phyloP scores from a whole-genome alignment of 805 yeast species.

The Cyberlindnera petersonii region DNA sequence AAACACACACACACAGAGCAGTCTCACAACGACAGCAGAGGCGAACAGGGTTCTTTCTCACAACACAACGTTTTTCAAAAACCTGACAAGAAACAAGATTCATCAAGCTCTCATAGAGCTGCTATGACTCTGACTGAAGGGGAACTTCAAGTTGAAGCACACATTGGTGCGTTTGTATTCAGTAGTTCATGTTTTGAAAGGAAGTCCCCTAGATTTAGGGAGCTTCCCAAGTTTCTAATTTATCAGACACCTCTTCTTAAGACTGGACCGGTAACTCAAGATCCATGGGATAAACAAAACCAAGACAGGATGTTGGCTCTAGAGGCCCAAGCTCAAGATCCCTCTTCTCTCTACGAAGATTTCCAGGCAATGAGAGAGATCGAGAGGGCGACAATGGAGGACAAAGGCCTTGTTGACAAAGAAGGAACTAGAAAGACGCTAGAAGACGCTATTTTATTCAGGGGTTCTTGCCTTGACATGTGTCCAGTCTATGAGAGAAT shows the following conservation, averaged over 20 bases:
- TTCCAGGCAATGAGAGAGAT: slow-evolving; percentile 67
- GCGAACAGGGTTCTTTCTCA: neutral
- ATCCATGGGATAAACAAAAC: slow-evolving; percentile 73
- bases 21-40: neutral
- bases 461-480: slow-evolving; percentile 90
- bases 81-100: neutral
- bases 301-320: slow-evolving; percentile 55
- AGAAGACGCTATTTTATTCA: slow-evolving; percentile 82
- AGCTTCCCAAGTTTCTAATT: slow-evolving; percentile 34
- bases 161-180: slow-evolving; percentile 26
- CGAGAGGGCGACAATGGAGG: slow-evolving; percentile 79
- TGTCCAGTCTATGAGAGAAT: slow-evolving; percentile 93
- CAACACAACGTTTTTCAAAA: slow-evolving; percentile 9
- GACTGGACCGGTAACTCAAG: slow-evolving; percentile 30
- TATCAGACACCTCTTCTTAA: slow-evolving; percentile 35
- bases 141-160: slow-evolving; percentile 14
- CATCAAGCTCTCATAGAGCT: no score
- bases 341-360: slow-evolving; percentile 70
- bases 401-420: slow-evolving; percentile 76
- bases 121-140: slow-evolving; percentile 1
- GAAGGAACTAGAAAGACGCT: slow-evolving; percentile 78
- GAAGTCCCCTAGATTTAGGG: slow-evolving; percentile 20
- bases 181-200: slow-evolving; percentile 5
- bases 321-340: slow-evolving; percentile 51
- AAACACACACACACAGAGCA: neutral